Evolutionary conservation across 768 basidiomycete genomes (phyloP), one percentile per base, ranked within the genome.

Genomic region (Kwoniella bestiolae): DNA sequence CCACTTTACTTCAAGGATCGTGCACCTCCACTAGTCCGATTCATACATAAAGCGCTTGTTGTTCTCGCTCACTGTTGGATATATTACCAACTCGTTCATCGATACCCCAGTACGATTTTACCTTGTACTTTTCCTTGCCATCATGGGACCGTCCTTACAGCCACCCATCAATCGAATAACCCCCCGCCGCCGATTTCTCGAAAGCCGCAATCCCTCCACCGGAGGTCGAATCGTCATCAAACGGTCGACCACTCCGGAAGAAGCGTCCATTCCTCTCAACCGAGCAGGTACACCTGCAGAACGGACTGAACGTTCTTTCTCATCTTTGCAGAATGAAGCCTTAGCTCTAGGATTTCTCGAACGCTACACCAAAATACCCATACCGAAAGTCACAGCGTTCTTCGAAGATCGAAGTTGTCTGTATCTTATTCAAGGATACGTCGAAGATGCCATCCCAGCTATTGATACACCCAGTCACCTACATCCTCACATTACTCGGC

Each of bases 171-270:
- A 60, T 18, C 16, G 3, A 18, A 16, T 49, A 7, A 31, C n/a
- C 6, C 12, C 14, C n/a, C 59, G 26, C 18, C 25, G 59, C 12
- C 59, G 59, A 16, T 49, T 60, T 21, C 28, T 58, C 18, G 44
- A 41, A 26, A 25, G 7, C 21, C 18, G 23, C 35, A 46, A 26
- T 29, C 56, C 56, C 8, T 14, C 35, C 2, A 12, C 56, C 21
- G n/a, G 25, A 8, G 16, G 23, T 9, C 56, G 56, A 3, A 16
- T 44, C 5, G 41, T 58, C 35, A 41, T 58, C 38, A 58, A 58
- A 25, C 34, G 56, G 23, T 58, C 56, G 5, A 28, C 28, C 56
- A 58, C 56, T n/a, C 5, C 21, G 3, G 56, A 58, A 21, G 56
- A 58, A 44, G 5, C 56, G 38, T 23, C 18, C 3, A 16, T 9